phyloP scores from a whole-genome alignment of 441 rosid species.

The Gossypium trilobum region DNA sequence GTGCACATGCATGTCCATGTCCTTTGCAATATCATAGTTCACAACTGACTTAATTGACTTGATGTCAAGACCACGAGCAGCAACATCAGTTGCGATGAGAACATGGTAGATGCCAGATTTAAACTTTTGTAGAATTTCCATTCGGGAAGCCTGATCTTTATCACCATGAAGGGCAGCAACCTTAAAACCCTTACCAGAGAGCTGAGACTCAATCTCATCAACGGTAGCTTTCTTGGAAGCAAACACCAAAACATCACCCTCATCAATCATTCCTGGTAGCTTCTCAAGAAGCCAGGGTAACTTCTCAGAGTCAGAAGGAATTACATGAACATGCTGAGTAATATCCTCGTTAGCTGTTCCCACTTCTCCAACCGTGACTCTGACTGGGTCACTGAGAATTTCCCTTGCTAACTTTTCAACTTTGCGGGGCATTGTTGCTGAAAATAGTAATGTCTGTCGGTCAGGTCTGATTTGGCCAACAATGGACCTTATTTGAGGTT shows the following conservation, averaged over 20 bases:
- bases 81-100: conserved; percentile 1
- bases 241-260: conserved; percentile 5
- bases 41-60: conserved; percentile 5
- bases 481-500: neutral
- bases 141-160: conserved; percentile 1
- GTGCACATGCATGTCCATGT: conserved; percentile 5
- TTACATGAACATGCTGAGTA: conserved; percentile 3
- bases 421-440: neutral
- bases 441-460: conserved; percentile 1
- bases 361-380: neutral
- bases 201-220: neutral
- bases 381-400: neutral
- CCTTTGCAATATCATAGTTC: conserved; percentile 3
- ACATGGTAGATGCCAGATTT: conserved; percentile 5
- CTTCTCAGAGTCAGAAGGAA: neutral
- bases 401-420: conserved; percentile 1
- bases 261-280: conserved; percentile 3
- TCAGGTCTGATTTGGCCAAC: conserved; percentile 4
- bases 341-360: conserved; percentile 2
- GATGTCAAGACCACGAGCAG: conserved; percentile 10
- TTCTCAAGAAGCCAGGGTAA: conserved; percentile 1
- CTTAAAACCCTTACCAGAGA: neutral
- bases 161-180: conserved; percentile 4
- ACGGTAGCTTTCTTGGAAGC: neutral
- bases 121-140: conserved; percentile 1